Conservation (phyloP, 495 filamentous ascomycete genomes). For the Aspergillus cavernicola region DNA sequence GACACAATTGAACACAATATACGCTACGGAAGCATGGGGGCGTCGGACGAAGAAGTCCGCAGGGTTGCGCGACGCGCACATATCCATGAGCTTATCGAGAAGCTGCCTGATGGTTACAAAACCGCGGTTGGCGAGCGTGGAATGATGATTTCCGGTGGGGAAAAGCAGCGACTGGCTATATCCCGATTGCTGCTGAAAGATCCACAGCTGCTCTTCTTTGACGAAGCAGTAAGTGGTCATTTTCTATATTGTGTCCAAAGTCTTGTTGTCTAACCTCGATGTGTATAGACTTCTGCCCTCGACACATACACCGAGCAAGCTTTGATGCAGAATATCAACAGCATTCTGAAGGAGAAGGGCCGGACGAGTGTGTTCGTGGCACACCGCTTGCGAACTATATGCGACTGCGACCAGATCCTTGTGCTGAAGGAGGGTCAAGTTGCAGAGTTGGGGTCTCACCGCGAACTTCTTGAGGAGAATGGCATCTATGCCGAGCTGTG, state of each 20-base stretch:
- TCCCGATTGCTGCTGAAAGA: constrained; percentile 86
- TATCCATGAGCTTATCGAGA: constrained; percentile 76
- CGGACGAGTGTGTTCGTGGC: constrained; percentile 93
- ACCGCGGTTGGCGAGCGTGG: constrained; percentile 94
- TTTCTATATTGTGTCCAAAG: background rate
- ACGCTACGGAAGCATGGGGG: constrained; percentile 83
- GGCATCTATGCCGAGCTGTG: constrained; percentile 89
- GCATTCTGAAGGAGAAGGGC: constrained; percentile 82
- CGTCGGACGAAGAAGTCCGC: constrained; percentile 66
- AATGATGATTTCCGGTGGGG: constrained; percentile 97
- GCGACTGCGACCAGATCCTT: constrained; percentile 90
- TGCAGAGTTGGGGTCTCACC: constrained; percentile 82
- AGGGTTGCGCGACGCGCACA: constrained; percentile 75
- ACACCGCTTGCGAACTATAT: constrained; percentile 88
- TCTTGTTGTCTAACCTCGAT: constrained; percentile 5
- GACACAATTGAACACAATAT: constrained; percentile 95
- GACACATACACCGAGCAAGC: constrained; percentile 96
- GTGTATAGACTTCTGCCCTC: constrained; percentile 71
- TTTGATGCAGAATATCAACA: constrained; percentile 88
- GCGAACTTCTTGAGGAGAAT: constrained; percentile 69
- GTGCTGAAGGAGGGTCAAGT: constrained; percentile 81
- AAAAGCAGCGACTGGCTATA: constrained; percentile 91
- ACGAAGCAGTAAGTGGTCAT: constrained; percentile 69
- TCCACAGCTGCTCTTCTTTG: constrained; percentile 90
- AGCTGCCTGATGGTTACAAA: constrained; percentile 78